Evolutionary conservation across 768 basidiomycete genomes (phyloP).

Genomic region (Kwoniella bestiolae): DNA sequence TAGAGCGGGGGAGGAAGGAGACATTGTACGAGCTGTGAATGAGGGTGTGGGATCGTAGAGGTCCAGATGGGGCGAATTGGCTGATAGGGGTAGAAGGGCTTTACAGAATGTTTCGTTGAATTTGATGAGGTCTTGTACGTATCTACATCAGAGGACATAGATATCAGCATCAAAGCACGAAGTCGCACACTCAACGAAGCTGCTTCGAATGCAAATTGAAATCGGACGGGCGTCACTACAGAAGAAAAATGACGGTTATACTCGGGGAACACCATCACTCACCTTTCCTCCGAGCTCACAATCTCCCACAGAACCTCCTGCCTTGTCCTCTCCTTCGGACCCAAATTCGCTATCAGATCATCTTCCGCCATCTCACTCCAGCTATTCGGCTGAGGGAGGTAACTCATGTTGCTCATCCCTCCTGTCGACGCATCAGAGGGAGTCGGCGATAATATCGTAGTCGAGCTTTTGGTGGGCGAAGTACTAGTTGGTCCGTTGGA

Average conservation of each 20-base stretch:
- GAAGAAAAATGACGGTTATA: too few species aligned
- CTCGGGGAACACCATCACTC: conserved; percentile 17
- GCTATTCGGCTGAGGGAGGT: conserved; percentile 47
- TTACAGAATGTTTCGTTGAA: conserved; percentile 94
- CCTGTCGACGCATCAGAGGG: conserved; percentile 31
- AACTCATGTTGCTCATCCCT: conserved; percentile 31
- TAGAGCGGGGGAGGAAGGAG: conserved; percentile 62
- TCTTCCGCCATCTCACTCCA: conserved; percentile 96
- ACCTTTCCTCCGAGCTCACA: conserved; percentile 94
- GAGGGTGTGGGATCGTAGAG: conserved; percentile 30
- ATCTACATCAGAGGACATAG: conserved; percentile 63
- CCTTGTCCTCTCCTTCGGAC: conserved; percentile 89
- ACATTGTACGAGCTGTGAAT: conserved; percentile 34
- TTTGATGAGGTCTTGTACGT: conserved; percentile 84
- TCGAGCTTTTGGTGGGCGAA: conserved; percentile 26
- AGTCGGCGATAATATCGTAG: conserved; percentile 28
- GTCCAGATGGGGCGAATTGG: conserved; percentile 52
- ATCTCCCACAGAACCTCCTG: conserved; percentile 98
- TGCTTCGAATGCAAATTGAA: too few species aligned
- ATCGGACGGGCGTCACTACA: too few species aligned
- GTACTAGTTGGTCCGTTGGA: conserved; percentile 4
- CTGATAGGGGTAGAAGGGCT: conserved; percentile 83
- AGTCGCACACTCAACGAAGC: too few species aligned
- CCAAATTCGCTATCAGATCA: conserved; percentile 88
- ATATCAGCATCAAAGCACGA: too few species aligned